These are phyloP conservation scores for Colletotrichum destructivum DNA, from an alignment of 2,329 filamentous ascomycete species.

Conservation along the genomic window DNA sequence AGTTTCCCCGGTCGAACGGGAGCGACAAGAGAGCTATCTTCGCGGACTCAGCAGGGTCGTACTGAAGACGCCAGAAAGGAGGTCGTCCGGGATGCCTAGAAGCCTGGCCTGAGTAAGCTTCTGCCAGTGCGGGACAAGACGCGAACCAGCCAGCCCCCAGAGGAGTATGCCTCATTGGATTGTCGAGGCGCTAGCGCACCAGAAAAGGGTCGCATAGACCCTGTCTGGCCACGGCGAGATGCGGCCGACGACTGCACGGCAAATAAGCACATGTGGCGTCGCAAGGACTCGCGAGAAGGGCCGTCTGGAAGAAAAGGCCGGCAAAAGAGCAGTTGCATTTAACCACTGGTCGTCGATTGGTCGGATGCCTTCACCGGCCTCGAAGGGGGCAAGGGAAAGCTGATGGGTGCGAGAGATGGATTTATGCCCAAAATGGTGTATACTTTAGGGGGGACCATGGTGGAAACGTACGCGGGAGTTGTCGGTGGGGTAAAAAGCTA, in stretches of 20 bases:
- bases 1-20: too few relatives aligned
- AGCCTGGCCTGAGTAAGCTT: constrained; percentile 32
- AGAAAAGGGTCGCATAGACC: constrained; percentile 10
- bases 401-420: constrained; percentile 19
- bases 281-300: constrained; percentile 45
- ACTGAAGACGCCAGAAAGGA: not conserved
- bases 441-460: constrained; percentile 18
- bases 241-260: constrained; percentile 9
- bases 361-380: not conserved
- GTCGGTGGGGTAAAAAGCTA: constrained; percentile 4
- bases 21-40: not conserved
- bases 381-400: constrained; percentile 16
- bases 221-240: constrained; percentile 27
- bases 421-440: constrained; percentile 11
- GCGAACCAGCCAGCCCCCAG: not conserved
- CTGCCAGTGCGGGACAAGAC: constrained; percentile 17
- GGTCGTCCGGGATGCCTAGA: not conserved
- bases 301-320: constrained; percentile 45
- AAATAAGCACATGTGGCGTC: constrained; percentile 39
- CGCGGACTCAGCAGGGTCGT: not conserved
- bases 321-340: constrained; percentile 47
- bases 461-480: constrained; percentile 9
- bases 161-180: not conserved
- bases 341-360: constrained; percentile 45
- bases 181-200: constrained; percentile 30